These are phyloP conservation scores for Coelastrella sp. DNA, from an alignment of 139 green algal genomes.

Conservation along the genomic window DNA sequence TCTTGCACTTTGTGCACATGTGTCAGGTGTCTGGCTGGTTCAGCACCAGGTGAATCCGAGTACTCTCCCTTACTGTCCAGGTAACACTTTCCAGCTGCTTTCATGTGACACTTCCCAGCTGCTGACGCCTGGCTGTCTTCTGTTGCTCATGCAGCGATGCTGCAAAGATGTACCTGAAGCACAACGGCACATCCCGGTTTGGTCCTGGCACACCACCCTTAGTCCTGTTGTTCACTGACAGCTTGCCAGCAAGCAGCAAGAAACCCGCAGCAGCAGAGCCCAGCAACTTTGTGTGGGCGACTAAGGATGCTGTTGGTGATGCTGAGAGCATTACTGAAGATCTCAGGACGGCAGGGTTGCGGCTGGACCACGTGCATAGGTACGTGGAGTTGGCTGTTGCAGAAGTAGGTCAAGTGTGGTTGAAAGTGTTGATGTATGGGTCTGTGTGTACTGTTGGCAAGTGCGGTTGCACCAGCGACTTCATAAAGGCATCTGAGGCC, in stretches of 20 bases:
- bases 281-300: background rate
- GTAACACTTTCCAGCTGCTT: too few relatives aligned
- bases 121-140: background rate
- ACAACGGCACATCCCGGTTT: background rate
- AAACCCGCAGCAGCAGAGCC: background rate
- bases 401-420: too few relatives aligned
- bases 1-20: too few relatives aligned
- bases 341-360: slow-evolving; percentile 18
- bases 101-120: background rate
- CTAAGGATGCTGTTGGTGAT: slow-evolving; percentile 7
- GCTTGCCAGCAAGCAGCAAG: background rate
- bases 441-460: too few relatives aligned
- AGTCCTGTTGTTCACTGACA: background rate
- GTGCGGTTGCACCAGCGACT: background rate
- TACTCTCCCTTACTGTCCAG: too few relatives aligned
- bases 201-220: background rate
- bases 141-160: slow-evolving; percentile 11
- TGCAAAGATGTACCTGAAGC: slow-evolving; percentile 17
- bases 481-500: background rate
- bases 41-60: too few relatives aligned
- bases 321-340: slow-evolving; percentile 42
- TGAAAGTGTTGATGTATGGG: too few relatives aligned
- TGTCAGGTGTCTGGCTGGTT: too few relatives aligned
- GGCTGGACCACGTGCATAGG: slow-evolving; percentile 35
- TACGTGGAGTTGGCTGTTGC: too few relatives aligned